Evolutionary conservation across 805 yeast genomes (phyloP).

Genomic region (Zygosaccharomyces gambellarensis): DNA sequence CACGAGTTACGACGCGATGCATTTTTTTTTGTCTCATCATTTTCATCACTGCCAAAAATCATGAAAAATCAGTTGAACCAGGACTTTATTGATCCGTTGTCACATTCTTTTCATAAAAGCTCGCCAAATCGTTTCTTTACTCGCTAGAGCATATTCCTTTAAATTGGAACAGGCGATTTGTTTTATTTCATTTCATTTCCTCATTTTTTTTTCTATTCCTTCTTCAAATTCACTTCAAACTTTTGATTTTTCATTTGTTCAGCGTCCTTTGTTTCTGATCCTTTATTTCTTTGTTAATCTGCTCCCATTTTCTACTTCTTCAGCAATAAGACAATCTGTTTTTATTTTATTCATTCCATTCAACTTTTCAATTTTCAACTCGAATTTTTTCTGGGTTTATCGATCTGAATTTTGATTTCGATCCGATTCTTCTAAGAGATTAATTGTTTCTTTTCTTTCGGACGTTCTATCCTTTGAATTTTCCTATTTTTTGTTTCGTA

Average conservation of each 20-base stretch:
- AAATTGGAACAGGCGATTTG: neutral
- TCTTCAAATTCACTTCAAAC: neutral
- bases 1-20: neutral
- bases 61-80: neutral
- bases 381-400: neutral
- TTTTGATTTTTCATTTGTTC: neutral
- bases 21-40: conserved; percentile 6
- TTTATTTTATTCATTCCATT: neutral
- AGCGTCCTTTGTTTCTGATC: conserved; percentile 1
- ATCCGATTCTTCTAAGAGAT: neutral
- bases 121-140: neutral
- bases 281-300: neutral
- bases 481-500: neutral
- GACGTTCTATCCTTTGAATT: neutral
- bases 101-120: neutral
- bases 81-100: neutral
- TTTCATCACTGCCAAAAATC: neutral
- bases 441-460: neutral
- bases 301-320: neutral
- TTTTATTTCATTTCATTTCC: neutral
- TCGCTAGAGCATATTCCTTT: neutral
- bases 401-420: neutral
- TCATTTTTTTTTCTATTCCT: neutral
- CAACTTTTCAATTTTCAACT: neutral
- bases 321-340: neutral